Base-by-base conservation (phyloP, 345 rosid genomes). In the Noccaea bulbosa region DNA sequence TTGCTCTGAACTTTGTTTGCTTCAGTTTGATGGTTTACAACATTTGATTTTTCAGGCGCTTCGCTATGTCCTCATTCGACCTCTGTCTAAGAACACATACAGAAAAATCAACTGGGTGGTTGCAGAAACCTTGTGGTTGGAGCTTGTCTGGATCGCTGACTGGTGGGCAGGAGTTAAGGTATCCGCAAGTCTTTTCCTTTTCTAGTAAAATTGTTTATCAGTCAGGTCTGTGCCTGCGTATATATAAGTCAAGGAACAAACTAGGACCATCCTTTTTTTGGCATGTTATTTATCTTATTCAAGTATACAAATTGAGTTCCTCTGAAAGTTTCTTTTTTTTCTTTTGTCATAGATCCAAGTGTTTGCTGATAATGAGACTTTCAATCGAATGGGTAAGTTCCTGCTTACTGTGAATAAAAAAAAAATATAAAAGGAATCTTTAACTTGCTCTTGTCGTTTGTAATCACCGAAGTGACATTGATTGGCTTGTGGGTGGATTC, bases 161-260 rank as follows among this genome's bases (percentile, higher is more conserved):
- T 94, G 99, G 99, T 94, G 97, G 93, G 99, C 95, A 4, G 86
- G 85, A 56, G 84, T 93, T 7, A 86, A 93, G 98, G 98, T 90
- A 74, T 22, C 33, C 54, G 37, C 33, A 24, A 39, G 41, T 11
- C 14, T 66, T 55, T 16, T 38, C 41, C 32, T 35, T 17, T 5
- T 52, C 53, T 61, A 45, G 27, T 60, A 2, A 14, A 30, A 0
- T 59, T 49, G 9, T 52, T 52, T 7, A 41, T 4, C 35, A 57
- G 41, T n/a, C 20, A 41, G 11, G 20, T n/a, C 11, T 50, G 7
- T 34, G 1, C 46, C 9, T 65, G 34, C 3, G 7, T 56, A 62
- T 62, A 54, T 16, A 14, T 22, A n/a, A 22, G n/a, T 47, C 35
- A 22, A 20, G 32, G 48, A 63, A 34, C 27, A 44, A 34, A 34